Conservation (phyloP, 371 early-diverging fungal species). For the Syncephalastrum sp. region DNA sequence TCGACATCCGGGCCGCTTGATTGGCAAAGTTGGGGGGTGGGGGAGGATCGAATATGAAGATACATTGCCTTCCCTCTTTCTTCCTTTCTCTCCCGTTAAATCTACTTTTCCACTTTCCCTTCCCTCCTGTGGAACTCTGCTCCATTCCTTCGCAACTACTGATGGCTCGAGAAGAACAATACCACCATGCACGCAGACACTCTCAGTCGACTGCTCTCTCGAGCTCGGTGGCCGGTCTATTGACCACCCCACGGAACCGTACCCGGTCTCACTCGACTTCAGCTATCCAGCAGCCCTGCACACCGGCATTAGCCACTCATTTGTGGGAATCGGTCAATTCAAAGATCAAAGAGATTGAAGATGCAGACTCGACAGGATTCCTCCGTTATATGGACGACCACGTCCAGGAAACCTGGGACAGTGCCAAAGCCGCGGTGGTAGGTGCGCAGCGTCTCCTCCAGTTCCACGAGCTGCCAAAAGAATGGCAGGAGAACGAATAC, state of each 20-base stretch:
- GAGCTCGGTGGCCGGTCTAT: slow-evolving; percentile 7
- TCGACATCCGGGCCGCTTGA: too few relatives aligned
- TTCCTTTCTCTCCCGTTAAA: slow-evolving; percentile 1
- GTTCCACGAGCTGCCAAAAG: slow-evolving; percentile 62
- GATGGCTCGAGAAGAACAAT: slow-evolving; percentile 9
- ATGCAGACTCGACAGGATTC: slow-evolving; percentile 30
- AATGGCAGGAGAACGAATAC: slow-evolving; percentile 70
- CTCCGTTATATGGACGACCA: slow-evolving; percentile 43
- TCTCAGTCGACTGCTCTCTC: slow-evolving; percentile 18
- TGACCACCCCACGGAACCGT: slow-evolving; percentile 18
- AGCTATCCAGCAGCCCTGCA: slow-evolving; percentile 6
- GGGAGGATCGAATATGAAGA: too few relatives aligned
- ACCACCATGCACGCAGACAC: slow-evolving; percentile 17
- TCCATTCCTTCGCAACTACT: slow-evolving; percentile 4
- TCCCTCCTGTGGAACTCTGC: slow-evolving; percentile 3
- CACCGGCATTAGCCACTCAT: slow-evolving; percentile 34
- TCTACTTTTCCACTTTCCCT: neutral
- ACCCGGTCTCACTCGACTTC: slow-evolving; percentile 21
- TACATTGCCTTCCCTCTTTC: neutral
- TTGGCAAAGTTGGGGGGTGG: too few relatives aligned
- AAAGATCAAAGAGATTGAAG: slow-evolving; percentile 34
- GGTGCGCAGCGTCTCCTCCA: slow-evolving; percentile 60
- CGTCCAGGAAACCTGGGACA: slow-evolving; percentile 51
- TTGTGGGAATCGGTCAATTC: slow-evolving; percentile 40
- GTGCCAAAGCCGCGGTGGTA: slow-evolving; percentile 53